A percentile compares a stretch with the other conserved stretches of the same genome.
These are phyloP conservation scores for Agrostemma githago DNA, from an alignment of 148 eudicot genomes.

Conservation along the genomic window DNA sequence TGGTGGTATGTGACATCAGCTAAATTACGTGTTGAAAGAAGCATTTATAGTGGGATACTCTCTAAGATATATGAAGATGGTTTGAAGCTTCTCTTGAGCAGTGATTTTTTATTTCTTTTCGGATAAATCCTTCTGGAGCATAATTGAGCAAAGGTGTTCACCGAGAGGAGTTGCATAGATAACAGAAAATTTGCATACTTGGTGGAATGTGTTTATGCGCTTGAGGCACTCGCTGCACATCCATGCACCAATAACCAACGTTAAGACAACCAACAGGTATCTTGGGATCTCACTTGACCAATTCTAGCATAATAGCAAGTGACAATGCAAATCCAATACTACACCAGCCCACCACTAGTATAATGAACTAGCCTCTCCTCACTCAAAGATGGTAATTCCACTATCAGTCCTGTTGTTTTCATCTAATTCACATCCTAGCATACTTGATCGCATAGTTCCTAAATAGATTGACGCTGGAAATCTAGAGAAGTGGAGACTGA, in stretches of 20 bases:
- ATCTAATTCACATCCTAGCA: not conserved
- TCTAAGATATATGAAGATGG: not conserved
- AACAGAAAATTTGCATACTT: not conserved
- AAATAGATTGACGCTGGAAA: not conserved
- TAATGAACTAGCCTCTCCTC: not conserved
- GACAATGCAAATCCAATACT: constrained; percentile 1
- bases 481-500: not conserved
- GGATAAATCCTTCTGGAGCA: not conserved
- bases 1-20: not conserved
- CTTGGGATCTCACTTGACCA: not conserved
- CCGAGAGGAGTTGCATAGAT: not conserved
- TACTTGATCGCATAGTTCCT: not conserved
- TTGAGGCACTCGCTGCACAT: not conserved
- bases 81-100: not conserved
- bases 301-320: not conserved
- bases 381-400: not conserved
- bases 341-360: not conserved
- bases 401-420: not conserved
- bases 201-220: not conserved
- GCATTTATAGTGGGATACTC: not conserved
- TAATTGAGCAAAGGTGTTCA: not conserved
- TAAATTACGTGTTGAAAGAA: not conserved
- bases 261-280: not conserved
- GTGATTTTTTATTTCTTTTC: not conserved
- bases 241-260: not conserved